Percentiles rank a stretch among this genome's conserved stretches.
Evolutionary conservation across 2,329 filamentous ascomycete genomes (phyloP).

Genomic region (Ophiostoma pallidulum): DNA sequence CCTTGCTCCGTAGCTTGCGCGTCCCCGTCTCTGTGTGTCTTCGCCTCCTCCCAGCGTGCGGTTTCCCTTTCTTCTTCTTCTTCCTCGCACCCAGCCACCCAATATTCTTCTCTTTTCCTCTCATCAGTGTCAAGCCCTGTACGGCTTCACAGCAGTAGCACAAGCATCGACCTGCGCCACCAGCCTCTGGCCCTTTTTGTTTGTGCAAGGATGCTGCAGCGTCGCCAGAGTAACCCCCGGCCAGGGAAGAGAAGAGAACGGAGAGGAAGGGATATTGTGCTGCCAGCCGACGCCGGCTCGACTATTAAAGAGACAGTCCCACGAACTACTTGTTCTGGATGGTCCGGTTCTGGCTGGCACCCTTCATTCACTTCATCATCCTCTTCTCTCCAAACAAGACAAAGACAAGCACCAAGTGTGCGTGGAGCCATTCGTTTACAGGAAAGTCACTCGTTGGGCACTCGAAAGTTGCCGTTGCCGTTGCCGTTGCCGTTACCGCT

Average conservation of each 20-base stretch:
- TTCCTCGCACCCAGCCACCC: not conserved
- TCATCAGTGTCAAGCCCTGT: constrained; percentile 10
- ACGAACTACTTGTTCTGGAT: not conserved
- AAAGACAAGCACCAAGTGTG: no score
- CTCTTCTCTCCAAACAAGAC: not conserved
- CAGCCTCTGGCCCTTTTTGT: not conserved
- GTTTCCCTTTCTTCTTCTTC: not conserved
- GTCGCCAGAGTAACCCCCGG: not conserved
- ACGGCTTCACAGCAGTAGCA: constrained; percentile 4
- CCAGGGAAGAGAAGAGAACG: no score
- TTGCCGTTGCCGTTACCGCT: no score
- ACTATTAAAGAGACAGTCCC: not conserved
- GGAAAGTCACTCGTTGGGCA: no score
- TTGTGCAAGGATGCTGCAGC: no score
- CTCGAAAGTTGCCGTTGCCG: no score
- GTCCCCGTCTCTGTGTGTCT: not conserved
- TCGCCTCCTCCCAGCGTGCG: not conserved
- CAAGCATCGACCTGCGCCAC: not conserved
- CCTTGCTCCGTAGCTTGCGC: not conserved
- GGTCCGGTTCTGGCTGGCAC: not conserved
- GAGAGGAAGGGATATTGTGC: not conserved
- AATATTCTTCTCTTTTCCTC: not conserved
- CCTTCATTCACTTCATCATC: not conserved
- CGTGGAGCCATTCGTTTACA: no score
- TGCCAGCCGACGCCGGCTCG: not conserved